phyloP scores from a whole-genome alignment of 2,329 filamentous ascomycete species.

The Colletotrichum sp. region DNA sequence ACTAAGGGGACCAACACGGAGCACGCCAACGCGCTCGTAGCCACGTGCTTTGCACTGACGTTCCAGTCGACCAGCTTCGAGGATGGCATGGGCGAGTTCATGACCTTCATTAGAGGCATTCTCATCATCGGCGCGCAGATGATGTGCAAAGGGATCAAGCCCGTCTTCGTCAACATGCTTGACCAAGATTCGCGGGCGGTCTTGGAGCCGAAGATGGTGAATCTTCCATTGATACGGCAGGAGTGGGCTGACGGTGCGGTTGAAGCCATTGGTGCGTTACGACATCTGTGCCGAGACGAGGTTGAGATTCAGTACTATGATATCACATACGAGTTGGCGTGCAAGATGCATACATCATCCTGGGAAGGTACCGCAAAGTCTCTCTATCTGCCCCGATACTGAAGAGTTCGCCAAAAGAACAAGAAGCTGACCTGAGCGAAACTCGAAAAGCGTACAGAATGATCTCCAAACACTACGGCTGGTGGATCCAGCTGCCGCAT shows the following conservation, averaged over 20 bases:
- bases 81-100: constrained; percentile 64
- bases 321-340: constrained; percentile 50
- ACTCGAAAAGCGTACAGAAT: constrained; percentile 50
- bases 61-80: constrained; percentile 64
- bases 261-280: constrained; percentile 44
- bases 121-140: constrained; percentile 61
- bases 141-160: constrained; percentile 50
- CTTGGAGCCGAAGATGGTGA: constrained; percentile 50
- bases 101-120: constrained; percentile 65
- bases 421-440: background rate
- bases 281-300: constrained; percentile 45
- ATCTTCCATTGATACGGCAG: constrained; percentile 48
- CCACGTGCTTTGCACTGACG: constrained; percentile 63
- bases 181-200: constrained; percentile 44
- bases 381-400: background rate
- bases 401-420: constrained; percentile 23
- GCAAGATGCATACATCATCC: constrained; percentile 57
- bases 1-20: constrained; percentile 46
- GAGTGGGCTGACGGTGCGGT: constrained; percentile 54
- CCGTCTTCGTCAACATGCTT: constrained; percentile 55
- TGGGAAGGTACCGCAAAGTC: constrained; percentile 47
- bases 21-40: constrained; percentile 64
- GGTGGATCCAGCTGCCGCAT: constrained; percentile 65
- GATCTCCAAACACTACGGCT: constrained; percentile 56
- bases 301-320: constrained; percentile 53